Base-by-base conservation (phyloP, 1,139 yeast species). In the Debaryomyces udenii region DNA sequence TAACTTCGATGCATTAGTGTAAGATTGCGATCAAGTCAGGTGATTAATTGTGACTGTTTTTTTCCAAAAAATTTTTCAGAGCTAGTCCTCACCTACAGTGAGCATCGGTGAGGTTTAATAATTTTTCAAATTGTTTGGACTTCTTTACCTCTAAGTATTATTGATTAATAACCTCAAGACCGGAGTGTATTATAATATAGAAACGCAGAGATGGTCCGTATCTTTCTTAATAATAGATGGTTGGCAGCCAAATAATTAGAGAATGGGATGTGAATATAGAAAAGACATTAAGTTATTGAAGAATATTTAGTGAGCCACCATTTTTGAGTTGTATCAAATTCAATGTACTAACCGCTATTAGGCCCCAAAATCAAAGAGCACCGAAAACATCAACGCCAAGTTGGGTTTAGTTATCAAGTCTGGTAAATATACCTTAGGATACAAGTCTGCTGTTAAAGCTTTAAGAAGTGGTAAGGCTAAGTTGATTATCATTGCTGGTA, bases 351-450 rank as follows among this genome's bases (percentile, higher is more conserved):
- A 69, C 74, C 26, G 31, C 17, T 11, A 27, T 11, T 40, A 86
- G 96, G 98, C 98, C 89, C 97, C 96, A 83, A 87, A 86, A 77
- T 70, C 77, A 64, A 84, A 83, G 84, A 78, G 81, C 74, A 86
- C 86, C 70, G 99, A 93, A 67, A 86, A 89, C 84, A 85, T 93
- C 79, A 93, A 90, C 96, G 81, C 96, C 77, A 91, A 91, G 83
- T 89, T 93, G 75, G 96, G 96, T 74, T 86, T 93, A 72, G 93
- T 87, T 70, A 86, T 94, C 82, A 93, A 91, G 83, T 91, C 98
- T 66, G 99, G 99, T 83, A 93, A 93, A 81, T 93, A 89, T 83
- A 87, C 97, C 87, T 86, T 93, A 67, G 99, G 99, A 72, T 94
- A 90, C 96, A 93, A 93, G 83, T 89, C 97, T 62, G 94, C 95